Conservation (phyloP, 2,329 filamentous ascomycete species). For the Colletotrichum echinochloae region DNA sequence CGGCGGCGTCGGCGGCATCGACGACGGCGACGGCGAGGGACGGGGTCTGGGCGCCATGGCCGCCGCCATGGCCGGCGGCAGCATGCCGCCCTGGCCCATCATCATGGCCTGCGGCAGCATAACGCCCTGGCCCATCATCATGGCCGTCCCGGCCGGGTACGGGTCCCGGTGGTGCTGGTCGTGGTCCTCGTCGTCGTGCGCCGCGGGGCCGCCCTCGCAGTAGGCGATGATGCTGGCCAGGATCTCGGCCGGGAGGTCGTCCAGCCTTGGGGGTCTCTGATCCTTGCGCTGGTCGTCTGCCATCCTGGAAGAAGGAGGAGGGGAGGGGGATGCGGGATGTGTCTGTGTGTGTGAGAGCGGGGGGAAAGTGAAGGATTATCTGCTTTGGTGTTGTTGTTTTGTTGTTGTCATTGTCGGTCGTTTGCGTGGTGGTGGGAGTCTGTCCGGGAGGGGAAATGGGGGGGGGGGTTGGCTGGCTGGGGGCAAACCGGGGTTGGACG, state of each 20-base stretch:
- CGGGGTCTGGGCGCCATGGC: neutral
- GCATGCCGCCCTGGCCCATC: no score
- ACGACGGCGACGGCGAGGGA: no score
- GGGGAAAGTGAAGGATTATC: rapidly evolving
- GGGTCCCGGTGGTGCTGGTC: no score
- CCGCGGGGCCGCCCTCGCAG: neutral
- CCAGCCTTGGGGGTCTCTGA: neutral
- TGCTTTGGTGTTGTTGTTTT: neutral
- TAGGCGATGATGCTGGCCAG: neutral
- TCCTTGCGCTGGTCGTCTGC: neutral
- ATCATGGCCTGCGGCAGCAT: no score
- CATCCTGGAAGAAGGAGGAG: neutral
- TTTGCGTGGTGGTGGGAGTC: neutral
- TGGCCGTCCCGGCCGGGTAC: no score
- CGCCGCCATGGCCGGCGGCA: no score
- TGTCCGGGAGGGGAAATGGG: no score
- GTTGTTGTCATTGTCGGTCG: neutral
- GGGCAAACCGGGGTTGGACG: no score
- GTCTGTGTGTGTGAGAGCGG: neutral
- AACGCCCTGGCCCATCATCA: no score
- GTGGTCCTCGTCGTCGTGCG: neutral
- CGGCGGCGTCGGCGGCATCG: neutral
- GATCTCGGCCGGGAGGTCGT: neutral
- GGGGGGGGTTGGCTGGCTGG: no score
- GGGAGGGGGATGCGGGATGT: no score